Base-by-base conservation (phyloP, 805 yeast species). In the Metschnikowia henanensis region DNA sequence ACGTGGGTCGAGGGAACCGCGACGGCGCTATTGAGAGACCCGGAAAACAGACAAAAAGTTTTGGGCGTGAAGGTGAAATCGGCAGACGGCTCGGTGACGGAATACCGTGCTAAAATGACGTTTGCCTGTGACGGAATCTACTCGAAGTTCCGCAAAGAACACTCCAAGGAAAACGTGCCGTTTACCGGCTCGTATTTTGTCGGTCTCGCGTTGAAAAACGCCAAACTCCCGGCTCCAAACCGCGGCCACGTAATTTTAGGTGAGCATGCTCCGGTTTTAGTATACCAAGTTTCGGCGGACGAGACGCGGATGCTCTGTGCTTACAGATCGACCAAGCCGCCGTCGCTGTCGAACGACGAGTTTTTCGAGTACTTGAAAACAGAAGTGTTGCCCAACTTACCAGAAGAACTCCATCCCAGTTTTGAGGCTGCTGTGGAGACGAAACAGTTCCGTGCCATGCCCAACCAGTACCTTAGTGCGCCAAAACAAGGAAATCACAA, bases 181-280 rank as follows among this genome's bases (percentile, higher is more conserved):
- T 56, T 62, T 0, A 77, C 87, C 17, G 86, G 83, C 17, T 88
- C 96, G 7, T 87, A 92, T 58, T 94, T 94, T 63, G 84, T 90
- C 17, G 98, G 96, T 4, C 68, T 94, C 55, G 80, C 85, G 37
- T 72, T 94, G 50, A 72, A 76, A 50, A 71, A 92, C 60, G 91
- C 96, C 6, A 71, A 72, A n/a, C 65, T 90, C 43, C 96, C 97
- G 5, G 72, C 76, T 1, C 81, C 81, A 35, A 64, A 81, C 60
- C 84, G 85, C 49, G 99, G 99, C 28, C 97, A 95, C 67, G 97
- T 91, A 35, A 77, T 94, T 28, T 68, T 94, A 43, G 95, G 96
- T 25, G 66, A 77, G 13, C 94, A 89, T 62, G 85, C 94, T 30
- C 99, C 99, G 9, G 80, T 94, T 26, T 72, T 94, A 43, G 81